Conservation (phyloP, 2,329 filamentous ascomycete genomes). For the Colletotrichum ledebouriae region DNA sequence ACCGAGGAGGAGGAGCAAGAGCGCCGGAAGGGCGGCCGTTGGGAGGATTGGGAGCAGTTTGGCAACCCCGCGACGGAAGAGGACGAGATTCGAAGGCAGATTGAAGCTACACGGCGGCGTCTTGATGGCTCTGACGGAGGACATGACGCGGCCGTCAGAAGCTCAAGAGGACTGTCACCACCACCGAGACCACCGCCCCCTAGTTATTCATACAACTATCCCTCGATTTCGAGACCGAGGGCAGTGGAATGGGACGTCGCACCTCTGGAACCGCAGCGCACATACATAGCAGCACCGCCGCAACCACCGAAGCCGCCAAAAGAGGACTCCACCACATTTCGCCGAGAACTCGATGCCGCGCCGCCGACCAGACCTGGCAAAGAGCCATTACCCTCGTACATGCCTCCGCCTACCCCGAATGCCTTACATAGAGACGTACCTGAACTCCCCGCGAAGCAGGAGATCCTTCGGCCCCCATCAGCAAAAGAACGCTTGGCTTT, state of each 20-base stretch:
- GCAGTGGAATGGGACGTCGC: constrained; percentile 60
- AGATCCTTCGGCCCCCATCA: constrained; percentile 43
- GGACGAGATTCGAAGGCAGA: constrained; percentile 62
- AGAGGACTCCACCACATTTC: constrained; percentile 40
- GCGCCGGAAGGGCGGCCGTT: constrained; percentile 61
- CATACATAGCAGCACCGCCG: constrained; percentile 41
- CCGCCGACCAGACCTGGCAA: constrained; percentile 37
- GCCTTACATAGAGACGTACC: constrained; percentile 44
- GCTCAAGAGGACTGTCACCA: constrained; percentile 39
- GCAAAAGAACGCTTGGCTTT: constrained; percentile 79
- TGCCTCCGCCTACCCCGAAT: constrained; percentile 18
- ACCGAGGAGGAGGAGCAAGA: constrained; percentile 69
- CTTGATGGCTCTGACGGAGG: constrained; percentile 56
- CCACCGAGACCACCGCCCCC: constrained; percentile 31
- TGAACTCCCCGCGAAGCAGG: constrained; percentile 55
- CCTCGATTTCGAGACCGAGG: constrained; percentile 66
- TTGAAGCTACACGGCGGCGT: constrained; percentile 64
- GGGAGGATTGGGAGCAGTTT: constrained; percentile 56
- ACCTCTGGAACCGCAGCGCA: constrained; percentile 40
- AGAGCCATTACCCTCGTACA: constrained; percentile 31
- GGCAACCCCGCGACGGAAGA: constrained; percentile 52
- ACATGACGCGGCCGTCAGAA: constrained; percentile 42
- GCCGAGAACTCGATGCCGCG: constrained; percentile 33
- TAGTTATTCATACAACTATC: constrained; percentile 64
- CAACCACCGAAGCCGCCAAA: constrained; percentile 54